Base-by-base conservation (phyloP, 2,329 filamentous ascomycete species). In the Epichloe sp. region DNA sequence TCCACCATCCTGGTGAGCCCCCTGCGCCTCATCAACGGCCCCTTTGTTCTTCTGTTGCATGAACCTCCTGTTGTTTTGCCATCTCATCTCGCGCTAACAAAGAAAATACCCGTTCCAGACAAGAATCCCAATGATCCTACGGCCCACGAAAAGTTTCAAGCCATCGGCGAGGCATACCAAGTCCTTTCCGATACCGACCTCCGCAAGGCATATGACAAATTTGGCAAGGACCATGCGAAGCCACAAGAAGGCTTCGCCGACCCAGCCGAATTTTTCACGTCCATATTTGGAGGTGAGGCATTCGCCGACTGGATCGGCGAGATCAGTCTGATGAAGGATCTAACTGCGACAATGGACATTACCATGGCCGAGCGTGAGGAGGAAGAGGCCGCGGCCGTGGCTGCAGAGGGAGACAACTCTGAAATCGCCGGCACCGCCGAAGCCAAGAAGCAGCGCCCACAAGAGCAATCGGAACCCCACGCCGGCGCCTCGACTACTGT, bases 291-390 rank as follows among this genome's bases (percentile, higher is more conserved):
- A 59, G 93, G 93, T 54, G 91, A 96, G 61, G 89, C 91, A 12
- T 98, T 98, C 63, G 76, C 85, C 54, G 91, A 98, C 73, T 88
- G 93, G 76, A 97, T 98, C 63, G 93, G 93, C 58, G 93, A 98
- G 76, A 95, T 98, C 60, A 93, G 88, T 48, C 80, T 98, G 52
- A 96, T 98, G 87, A 97, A 96, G 73, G 93, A 98, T 63, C 77
- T 98, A 50, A 97, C 91, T 17, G 88, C 89, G 62, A 95, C 90
- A 44, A 97, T 98, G 91, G 93, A 98, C 62, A 97, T 98, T 58
- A 90, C 88, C 19, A 91, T 89, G 82, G 77, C 86, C 51, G 87
- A 88, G 60, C 84, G 86, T 38, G 77, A 76, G 5, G 75, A 77
- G 15, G 72, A 71, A 3, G 72, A 73, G n/a, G 72, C 70, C 6